Conservation (phyloP, 2,329 filamentous ascomycete species). For the Lecanoromycetidae sp. region DNA sequence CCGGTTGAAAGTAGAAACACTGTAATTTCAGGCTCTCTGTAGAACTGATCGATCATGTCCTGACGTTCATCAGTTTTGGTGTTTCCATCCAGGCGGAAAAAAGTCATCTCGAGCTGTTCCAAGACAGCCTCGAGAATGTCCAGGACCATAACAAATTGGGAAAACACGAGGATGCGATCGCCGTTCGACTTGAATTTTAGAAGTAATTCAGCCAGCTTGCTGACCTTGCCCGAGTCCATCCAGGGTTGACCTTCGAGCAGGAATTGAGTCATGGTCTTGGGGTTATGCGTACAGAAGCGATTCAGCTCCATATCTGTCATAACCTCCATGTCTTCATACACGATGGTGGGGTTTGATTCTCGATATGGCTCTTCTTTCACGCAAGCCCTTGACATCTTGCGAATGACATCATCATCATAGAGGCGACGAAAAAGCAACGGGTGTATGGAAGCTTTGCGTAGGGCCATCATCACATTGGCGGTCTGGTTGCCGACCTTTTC, state of each 20-base stretch:
- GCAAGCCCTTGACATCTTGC: constrained; percentile 65
- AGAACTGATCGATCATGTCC: constrained; percentile 77
- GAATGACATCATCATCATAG: constrained; percentile 62
- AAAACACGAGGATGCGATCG: constrained; percentile 82
- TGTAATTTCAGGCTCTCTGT: constrained; percentile 60
- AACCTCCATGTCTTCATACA: constrained; percentile 41
- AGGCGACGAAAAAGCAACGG: constrained; percentile 73
- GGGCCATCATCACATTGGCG: constrained; percentile 68
- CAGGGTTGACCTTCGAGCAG: constrained; percentile 49
- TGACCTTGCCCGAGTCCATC: constrained; percentile 75
- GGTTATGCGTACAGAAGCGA: constrained; percentile 43
- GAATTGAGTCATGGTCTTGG: constrained; percentile 41
- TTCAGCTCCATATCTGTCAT: constrained; percentile 53
- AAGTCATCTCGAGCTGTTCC: constrained; percentile 57
- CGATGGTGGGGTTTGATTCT: constrained; percentile 38
- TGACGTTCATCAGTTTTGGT: constrained; percentile 77
- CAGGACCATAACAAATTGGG: constrained; percentile 82
- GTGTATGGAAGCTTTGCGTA: constrained; percentile 86
- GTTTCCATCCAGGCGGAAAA: constrained; percentile 74
- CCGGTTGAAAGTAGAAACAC: constrained; percentile 90
- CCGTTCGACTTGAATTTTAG: constrained; percentile 62
- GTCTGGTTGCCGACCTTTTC: constrained; percentile 42
- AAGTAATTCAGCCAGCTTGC: constrained; percentile 64
- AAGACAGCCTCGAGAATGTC: constrained; percentile 81
- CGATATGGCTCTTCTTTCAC: constrained; percentile 53